These are phyloP conservation scores for Gloeopeniophorella convolvens DNA, from an alignment of 768 basidiomycete species.

Conservation along the genomic window DNA sequence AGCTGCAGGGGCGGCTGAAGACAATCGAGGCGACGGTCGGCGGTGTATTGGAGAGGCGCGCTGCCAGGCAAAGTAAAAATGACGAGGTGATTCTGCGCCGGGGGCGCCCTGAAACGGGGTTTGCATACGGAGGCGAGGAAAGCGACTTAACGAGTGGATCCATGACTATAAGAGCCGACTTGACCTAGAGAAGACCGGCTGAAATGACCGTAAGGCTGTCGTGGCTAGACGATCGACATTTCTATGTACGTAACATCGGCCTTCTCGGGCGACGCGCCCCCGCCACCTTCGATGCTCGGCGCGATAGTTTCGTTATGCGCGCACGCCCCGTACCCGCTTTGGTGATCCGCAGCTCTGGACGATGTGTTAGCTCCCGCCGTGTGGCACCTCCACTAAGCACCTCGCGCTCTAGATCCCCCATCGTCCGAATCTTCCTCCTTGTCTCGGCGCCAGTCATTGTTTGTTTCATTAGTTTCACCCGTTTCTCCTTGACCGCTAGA, in stretches of 20 bases:
- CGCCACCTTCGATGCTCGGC: conserved; percentile 8
- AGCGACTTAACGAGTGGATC: no score
- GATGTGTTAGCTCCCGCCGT: not conserved
- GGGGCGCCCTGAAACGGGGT: no score
- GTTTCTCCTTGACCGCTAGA: conserved; percentile 61
- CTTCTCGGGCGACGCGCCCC: not conserved
- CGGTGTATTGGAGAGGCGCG: not conserved
- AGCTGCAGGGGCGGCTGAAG: no score
- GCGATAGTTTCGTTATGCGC: not conserved
- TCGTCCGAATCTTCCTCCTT: conserved; percentile 2
- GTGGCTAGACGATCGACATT: conserved; percentile 8
- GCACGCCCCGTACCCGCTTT: conserved; percentile 5
- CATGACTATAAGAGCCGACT: conserved; percentile 2
- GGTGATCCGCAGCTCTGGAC: not conserved
- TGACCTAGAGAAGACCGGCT: conserved; percentile 7
- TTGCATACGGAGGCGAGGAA: no score
- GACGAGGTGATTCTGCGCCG: no score
- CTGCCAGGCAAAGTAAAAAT: no score
- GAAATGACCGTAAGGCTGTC: conserved; percentile 2
- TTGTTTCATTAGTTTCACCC: conserved; percentile 39
- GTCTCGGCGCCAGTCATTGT: conserved; percentile 7
- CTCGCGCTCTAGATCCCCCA: conserved; percentile 13
- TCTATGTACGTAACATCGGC: conserved; percentile 10
- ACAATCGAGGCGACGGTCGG: not conserved
- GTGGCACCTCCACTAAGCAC: conserved; percentile 5